Base-by-base conservation (phyloP, 1,284 basidiomycete species). In the Apiotrichum laibachii region DNA sequence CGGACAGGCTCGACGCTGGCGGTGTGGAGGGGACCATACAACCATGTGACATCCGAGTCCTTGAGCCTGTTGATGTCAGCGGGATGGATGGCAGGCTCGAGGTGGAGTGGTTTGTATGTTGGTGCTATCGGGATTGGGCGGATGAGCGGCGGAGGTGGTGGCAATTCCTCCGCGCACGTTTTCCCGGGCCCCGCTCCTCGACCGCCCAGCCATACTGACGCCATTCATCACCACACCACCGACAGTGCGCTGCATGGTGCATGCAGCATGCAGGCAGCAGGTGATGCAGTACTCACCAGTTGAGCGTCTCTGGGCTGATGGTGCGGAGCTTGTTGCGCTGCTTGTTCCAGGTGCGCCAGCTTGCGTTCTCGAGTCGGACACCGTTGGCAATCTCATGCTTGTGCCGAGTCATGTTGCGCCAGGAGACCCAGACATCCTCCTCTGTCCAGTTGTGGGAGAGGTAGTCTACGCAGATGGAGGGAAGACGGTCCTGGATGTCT, bases 261-360 rank as follows among this genome's bases (percentile, higher is more conserved):
- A 44, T 42, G 43, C 43, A 21, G 18, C 12, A 45, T 45, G 34
- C 22, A 45, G 31, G 33, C n/a, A 33, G 33, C 42, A 53, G n/a
- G 26, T 12, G n/a, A 26, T 6, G 12, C 18, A 33, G 13, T n/a
- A 82, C 91, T 74, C 73, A 97, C 95, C 95, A 99, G 77, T 99
- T 99, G 68, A 99, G 85, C 3, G 95, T 97, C 81, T 99, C 95
- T 60, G 95, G 95, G 46, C 87, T 89, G 75, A 99, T 86, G 0
- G 95, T 99, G 80, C 90, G 92, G 60, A 99, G 85, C 66, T 94
- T 92, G 71, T 96, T 97, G 64, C 95, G 83, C 83, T 98, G 95
- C 80, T 99, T 98, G 85, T 94, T 95, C 95, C 96, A 99, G 1
- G 95, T 98, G 48, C 96, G 82, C 95, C 95, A 99, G 69, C 88